Evolutionary conservation across 164 flowering plant species (phyloP), one percentile per base, ranked within the genome.

Genomic region (Paratinospora sagittata): DNA sequence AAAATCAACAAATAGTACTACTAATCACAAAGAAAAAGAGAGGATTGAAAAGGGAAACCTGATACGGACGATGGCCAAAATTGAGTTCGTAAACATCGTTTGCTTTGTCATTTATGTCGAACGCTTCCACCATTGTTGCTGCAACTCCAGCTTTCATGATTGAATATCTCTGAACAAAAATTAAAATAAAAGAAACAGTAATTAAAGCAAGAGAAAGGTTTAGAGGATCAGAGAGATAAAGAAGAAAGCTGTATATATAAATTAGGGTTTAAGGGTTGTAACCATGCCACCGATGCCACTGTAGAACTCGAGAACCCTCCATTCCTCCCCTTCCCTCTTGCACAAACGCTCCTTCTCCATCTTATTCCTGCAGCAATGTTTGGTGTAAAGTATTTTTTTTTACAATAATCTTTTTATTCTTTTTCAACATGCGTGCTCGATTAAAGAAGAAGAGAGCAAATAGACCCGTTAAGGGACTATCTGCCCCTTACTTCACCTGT

Each of bases 281-380:
- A 92, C 97, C 97, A 91, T 86, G 77, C 97, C 98, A 37, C 98
- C 98, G 33, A 93, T 87, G 61, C 98, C 98, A 67, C 98, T 93
- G 85, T 93, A 91, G 87, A 93, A 93, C 69, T 91, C 98, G 6
- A 93, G 87, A 27, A 88, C 90, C 64, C 87, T 77, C 86, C 87
- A 84, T 70, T 84, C 81, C 69, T 82, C 81, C 13, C 27, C 66
- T 26, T 60, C 52, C 43, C 24, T 27, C 72, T 74, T 72, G 78
- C 67, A n/a, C 19, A 74, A 63, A 63, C 73, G 70, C 60, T 66
- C 70, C 68, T 73, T 72, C 76, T 3, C 23, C 60, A 19, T 52
- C 0, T 8, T 41, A 30, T 45, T 45, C 17, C 17, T 45, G 34
- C 4, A 1, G 4, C 34, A 30, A 30, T 30, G n/a, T n/a, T n/a